Conservation (phyloP, 179 eudicot species). For the Pouteria campechiana region DNA sequence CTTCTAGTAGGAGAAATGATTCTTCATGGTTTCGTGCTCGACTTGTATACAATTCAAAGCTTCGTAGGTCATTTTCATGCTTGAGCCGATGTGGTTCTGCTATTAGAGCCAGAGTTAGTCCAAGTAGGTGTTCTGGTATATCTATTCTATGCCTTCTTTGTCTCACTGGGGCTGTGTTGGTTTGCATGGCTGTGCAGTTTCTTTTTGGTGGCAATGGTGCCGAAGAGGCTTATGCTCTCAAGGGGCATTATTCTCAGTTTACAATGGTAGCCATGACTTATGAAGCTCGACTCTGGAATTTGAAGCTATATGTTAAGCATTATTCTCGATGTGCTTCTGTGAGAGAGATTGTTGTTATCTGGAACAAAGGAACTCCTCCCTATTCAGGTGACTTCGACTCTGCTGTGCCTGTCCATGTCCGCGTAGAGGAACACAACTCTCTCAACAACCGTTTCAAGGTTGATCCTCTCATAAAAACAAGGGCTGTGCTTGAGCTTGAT, state of each 20-base stretch:
- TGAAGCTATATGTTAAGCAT: constrained; percentile 76
- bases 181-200: constrained; percentile 43
- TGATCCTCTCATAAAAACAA: constrained; percentile 63
- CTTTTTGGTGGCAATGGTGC: constrained; percentile 81
- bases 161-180: constrained; percentile 28
- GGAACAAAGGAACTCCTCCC: constrained; percentile 92
- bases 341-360: constrained; percentile 77
- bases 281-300: constrained; percentile 95
- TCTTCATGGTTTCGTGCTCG: constrained; percentile 53
- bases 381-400: constrained; percentile 55
- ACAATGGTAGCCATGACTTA: constrained; percentile 88
- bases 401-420: constrained; percentile 65
- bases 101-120: constrained; percentile 48
- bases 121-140: constrained; percentile 37
- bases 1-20: constrained; percentile 55
- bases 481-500: constrained; percentile 85
- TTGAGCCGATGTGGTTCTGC: constrained; percentile 40
- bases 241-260: constrained; percentile 74
- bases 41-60: constrained; percentile 34
- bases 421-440: constrained; percentile 71
- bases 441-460: constrained; percentile 73
- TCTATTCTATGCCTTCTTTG: constrained; percentile 36
- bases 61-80: constrained; percentile 45
- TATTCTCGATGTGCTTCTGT: constrained; percentile 92
- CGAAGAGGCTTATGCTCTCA: constrained; percentile 56